phyloP scores from a whole-genome alignment of 2,329 filamentous ascomycete genomes.

The Orbilia brochopaga region DNA sequence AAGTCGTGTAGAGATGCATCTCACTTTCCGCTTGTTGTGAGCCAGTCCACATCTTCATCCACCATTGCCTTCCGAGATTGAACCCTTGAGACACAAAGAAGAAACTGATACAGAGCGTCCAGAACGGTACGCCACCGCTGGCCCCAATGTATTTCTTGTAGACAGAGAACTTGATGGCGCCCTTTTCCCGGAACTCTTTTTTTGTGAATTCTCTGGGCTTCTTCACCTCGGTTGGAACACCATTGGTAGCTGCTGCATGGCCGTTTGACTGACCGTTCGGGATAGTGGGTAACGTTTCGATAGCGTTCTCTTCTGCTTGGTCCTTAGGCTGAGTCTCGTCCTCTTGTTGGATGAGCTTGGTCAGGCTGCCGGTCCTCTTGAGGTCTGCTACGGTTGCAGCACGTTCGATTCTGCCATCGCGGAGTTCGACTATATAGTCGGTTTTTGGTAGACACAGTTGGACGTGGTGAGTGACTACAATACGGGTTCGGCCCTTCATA shows the following conservation, averaged over 20 bases:
- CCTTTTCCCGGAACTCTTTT: slow-evolving; percentile 74
- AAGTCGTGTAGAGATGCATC: slow-evolving; percentile 30
- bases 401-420: slow-evolving; percentile 70
- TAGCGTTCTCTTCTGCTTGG: slow-evolving; percentile 63
- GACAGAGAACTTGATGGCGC: slow-evolving; percentile 71
- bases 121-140: slow-evolving; percentile 63
- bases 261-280: slow-evolving; percentile 56
- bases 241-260: slow-evolving; percentile 56
- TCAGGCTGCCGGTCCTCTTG: slow-evolving; percentile 58
- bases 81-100: slow-evolving; percentile 49
- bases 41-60: slow-evolving; percentile 55
- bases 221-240: slow-evolving; percentile 64
- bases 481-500: slow-evolving; percentile 72
- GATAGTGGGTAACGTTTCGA: slow-evolving; percentile 64
- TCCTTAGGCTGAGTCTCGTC: slow-evolving; percentile 49
- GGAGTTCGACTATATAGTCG: slow-evolving; percentile 76
- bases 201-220: slow-evolving; percentile 73
- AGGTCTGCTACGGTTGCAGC: slow-evolving; percentile 70
- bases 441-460: slow-evolving; percentile 72
- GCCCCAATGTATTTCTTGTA: slow-evolving; percentile 72
- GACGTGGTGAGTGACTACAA: slow-evolving; percentile 81
- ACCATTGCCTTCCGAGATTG: slow-evolving; percentile 52
- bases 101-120: slow-evolving; percentile 50
- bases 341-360: slow-evolving; percentile 59
- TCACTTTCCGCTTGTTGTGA: slow-evolving; percentile 21